Conservation (phyloP, 1,139 yeast genomes). For the Debaryomyces robertsiae region DNA sequence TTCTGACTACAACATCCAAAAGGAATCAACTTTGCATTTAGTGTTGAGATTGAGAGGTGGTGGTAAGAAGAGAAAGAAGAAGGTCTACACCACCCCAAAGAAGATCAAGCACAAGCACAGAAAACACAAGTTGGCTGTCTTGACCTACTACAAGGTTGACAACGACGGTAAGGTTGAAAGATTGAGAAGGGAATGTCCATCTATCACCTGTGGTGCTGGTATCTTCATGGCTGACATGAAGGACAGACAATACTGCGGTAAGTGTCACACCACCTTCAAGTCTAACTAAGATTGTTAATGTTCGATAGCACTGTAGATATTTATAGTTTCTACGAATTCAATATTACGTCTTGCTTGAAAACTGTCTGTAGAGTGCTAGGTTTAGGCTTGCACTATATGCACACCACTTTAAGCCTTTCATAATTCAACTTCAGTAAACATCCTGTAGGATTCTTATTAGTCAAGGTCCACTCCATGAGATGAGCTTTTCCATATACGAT, state of each 20-base stretch:
- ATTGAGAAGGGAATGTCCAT: slow-evolving; percentile 98
- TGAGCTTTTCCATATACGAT: slow-evolving; percentile 51
- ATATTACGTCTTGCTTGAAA: slow-evolving; percentile 6
- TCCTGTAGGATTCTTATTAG: too few species aligned
- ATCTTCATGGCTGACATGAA: slow-evolving; percentile 99
- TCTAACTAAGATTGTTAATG: slow-evolving; percentile 37
- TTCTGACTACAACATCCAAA: slow-evolving; percentile 99
- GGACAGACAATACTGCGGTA: slow-evolving; percentile 99
- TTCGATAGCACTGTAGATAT: slow-evolving; percentile 5
- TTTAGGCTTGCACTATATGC: neutral
- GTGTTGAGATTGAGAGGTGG: slow-evolving; percentile 99
- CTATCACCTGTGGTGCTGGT: slow-evolving; percentile 96
- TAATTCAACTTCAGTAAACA: neutral
- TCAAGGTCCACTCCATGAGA: slow-evolving; percentile 11
- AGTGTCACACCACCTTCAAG: slow-evolving; percentile 95
- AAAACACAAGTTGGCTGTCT: slow-evolving; percentile 98
- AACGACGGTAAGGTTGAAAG: slow-evolving; percentile 98
- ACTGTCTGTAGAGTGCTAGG: neutral
- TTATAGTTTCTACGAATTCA: slow-evolving; percentile 6
- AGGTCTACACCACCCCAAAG: slow-evolving; percentile 99
- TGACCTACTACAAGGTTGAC: slow-evolving; percentile 99
- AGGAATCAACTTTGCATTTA: slow-evolving; percentile 98
- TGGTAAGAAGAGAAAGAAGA: slow-evolving; percentile 99
- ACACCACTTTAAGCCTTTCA: neutral
- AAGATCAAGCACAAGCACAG: slow-evolving; percentile 99